Base-by-base conservation (phyloP, 306 rosid species). In the Glycine latifolia region DNA sequence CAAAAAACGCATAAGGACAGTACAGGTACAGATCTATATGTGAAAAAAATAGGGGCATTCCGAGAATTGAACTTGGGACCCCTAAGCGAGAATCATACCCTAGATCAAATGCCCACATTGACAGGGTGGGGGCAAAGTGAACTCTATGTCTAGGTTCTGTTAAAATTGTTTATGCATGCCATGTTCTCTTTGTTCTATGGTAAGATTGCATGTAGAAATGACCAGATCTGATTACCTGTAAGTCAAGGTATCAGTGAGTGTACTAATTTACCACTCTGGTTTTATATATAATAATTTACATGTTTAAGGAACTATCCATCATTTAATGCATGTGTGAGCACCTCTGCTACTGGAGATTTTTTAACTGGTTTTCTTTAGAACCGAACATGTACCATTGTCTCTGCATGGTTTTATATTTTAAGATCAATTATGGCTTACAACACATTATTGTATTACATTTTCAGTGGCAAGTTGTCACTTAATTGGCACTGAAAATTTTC, bases 1-100 rank as follows among this genome's bases (percentile, higher is more conserved):
- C 31, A 0, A 26, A 26, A 26, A 1, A 43, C 9, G 7, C 7
- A 26, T 26, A 7, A 43, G 47, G 9, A 43, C 9, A 39, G 3
- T 39, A 39, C 2, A 7, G 9, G 9, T 1, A 43, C 47, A 43
- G 6, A 39, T 39, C 4, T 2, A 43, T 7, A 43, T 43, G 47
- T 43, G 47, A 7, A 43, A 43, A 43, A 43, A 26, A 26, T 1
- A 1, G 47, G 47, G 47, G 47, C 9, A 43, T 43, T 80, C 65
- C 55, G 66, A 71, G 83, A 80, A 80, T 71, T 15, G 83, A 85
- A 85, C 91, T 84, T 83, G 67, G 86, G 89, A 89, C 94, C 87
- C 92, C 91, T n/a, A 90, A 90, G 91, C 90, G 85, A 90, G 89
- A 88, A 26, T 26, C 31, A 26, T 26, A 90, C 91, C 92, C 87